phyloP scores from a whole-genome alignment of 768 basidiomycete species.

The Collybia sordida region DNA sequence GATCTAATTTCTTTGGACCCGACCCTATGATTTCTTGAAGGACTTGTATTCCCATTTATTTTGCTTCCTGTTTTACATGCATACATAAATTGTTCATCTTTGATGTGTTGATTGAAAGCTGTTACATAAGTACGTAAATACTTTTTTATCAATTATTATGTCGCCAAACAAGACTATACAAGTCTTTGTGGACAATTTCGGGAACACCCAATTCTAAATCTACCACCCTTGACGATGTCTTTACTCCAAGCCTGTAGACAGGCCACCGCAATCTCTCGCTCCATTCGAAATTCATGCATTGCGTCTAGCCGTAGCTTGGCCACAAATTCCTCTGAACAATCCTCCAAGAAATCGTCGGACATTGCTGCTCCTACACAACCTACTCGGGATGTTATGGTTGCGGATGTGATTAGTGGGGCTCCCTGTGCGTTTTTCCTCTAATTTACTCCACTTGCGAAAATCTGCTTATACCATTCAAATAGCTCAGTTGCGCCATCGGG shows the following conservation, averaged over 20 bases:
- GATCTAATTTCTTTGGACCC: conserved; percentile 13
- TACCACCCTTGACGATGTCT: conserved; percentile 41
- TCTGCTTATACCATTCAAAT: conserved; percentile 3
- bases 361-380: conserved; percentile 43
- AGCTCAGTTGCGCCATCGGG: conserved; percentile 86
- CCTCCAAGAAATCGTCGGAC: conserved; percentile 33
- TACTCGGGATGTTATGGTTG: conserved; percentile 65
- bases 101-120: no score
- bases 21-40: no score
- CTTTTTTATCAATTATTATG: no score
- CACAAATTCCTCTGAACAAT: conserved; percentile 25
- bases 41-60: no score
- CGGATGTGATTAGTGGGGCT: conserved; percentile 84
- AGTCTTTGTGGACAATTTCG: background rate
- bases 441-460: background rate
- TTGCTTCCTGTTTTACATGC: no score
- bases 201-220: background rate
- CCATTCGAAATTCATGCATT: conserved; percentile 15
- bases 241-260: conserved; percentile 47
- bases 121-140: no score
- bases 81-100: no score
- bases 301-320: conserved; percentile 26
- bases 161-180: background rate
- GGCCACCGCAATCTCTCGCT: conserved; percentile 22
- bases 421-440: conserved; percentile 53